These are phyloP conservation scores for Bolboschoenus planiculmis DNA, from an alignment of 176 grass and related monocot species.

Conservation along the genomic window DNA sequence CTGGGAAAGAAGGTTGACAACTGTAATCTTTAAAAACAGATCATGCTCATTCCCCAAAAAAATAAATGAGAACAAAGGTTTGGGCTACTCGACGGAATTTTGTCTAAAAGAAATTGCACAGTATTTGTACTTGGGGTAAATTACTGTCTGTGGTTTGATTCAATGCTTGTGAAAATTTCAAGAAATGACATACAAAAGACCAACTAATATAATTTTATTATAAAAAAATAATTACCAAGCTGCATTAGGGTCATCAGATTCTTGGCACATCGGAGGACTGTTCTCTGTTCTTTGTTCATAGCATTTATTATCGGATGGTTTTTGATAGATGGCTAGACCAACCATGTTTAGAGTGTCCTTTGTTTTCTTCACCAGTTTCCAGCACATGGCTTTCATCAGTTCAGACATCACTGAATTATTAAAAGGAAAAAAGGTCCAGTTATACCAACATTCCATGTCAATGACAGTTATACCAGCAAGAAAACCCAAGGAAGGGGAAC, in stretches of 20 bases:
- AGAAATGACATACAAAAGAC: background rate
- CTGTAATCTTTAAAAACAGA: background rate
- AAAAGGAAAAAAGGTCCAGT: background rate
- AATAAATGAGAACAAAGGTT: background rate
- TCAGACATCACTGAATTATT: slow-evolving; percentile 46
- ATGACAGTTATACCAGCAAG: background rate
- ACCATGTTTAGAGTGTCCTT: slow-evolving; percentile 60
- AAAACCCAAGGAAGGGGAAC: background rate
- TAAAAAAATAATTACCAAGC: slow-evolving; percentile 45
- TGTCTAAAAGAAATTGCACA: background rate
- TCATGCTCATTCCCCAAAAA: background rate
- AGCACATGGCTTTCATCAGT: slow-evolving; percentile 81
- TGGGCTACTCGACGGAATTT: background rate
- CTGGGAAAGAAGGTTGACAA: background rate
- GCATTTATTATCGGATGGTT: slow-evolving; percentile 58
- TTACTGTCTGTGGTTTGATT: background rate
- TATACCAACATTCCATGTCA: background rate
- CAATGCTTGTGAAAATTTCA: background rate
- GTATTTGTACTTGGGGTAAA: background rate
- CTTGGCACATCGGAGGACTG: slow-evolving; percentile 50
- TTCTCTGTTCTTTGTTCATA: slow-evolving; percentile 43
- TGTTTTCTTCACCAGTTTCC: slow-evolving; percentile 79
- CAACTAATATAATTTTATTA: background rate
- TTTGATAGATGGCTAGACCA: slow-evolving; percentile 64
- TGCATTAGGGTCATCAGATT: slow-evolving; percentile 80